Base-by-base conservation (phyloP, 2,329 filamentous ascomycete species). In the Hawksworthiomyces lignivorus region DNA sequence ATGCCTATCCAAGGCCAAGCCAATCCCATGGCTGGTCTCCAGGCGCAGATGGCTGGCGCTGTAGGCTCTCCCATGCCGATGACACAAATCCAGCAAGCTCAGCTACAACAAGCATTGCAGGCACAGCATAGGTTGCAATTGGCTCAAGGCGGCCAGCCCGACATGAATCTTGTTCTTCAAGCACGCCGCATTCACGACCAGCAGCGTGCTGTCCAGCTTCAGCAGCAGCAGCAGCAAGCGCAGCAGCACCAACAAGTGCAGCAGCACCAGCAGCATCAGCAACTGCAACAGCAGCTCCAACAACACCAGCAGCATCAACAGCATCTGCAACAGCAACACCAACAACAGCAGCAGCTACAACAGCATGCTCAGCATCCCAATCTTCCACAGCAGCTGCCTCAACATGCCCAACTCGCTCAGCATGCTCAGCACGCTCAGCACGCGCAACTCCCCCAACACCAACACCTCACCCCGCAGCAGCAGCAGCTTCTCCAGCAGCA, bases 181-280 rank as follows among this genome's bases (percentile, higher is more conserved):
- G 75, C 80, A 14, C 77, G 80, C 41, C 75, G 77, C 32, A 77
- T 85, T 31, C 72, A 82, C 10, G 79, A 84, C 52, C 76, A 80
- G 52, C 78, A 82, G 52, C 69, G 75, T 6, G 53, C 53, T 1
- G 54, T 56, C 18, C 54, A 54, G 43, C 36, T 53, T 38, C 56
- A 80, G 83, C 54, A 81, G 51, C 69, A 75, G 12, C 76, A 80
- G 52, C 77, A 82, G 52, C 69, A 75, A 8, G 52, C 48, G 6
- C 52, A 59, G 22, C 58, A 56, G 32, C 62, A 62, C 26, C 37
- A 36, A 10, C 48, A 50, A n/a, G 36, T 33, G 11, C 41, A 36
- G 9, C 43, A 43, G 18, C 53, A 55, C 43, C 50, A 47, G 31
- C 70, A 81, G 10, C 78, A 84, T 52, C 75, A 80, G 52, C 71